These are phyloP conservation scores for Clonostachys chloroleuca DNA, from an alignment of 2,329 filamentous ascomycete species.

Conservation along the genomic window DNA sequence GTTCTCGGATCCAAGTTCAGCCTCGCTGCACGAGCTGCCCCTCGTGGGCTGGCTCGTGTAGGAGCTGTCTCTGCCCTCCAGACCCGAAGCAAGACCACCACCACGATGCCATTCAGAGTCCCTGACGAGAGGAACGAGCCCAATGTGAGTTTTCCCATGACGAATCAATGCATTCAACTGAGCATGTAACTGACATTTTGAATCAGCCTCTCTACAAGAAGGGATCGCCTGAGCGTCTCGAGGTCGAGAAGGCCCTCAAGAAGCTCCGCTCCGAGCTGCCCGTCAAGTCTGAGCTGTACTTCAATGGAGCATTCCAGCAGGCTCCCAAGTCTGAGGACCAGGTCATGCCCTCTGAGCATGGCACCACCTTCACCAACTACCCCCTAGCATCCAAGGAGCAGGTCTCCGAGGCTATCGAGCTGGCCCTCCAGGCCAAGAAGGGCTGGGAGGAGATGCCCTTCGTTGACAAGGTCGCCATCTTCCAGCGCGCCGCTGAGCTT, in stretches of 20 bases:
- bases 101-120: conserved; percentile 20
- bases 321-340: conserved; percentile 17
- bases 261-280: conserved; percentile 21
- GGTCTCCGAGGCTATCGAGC: conserved; percentile 11
- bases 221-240: conserved; percentile 18
- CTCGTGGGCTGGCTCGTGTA: too few relatives aligned
- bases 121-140: conserved; percentile 23
- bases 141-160: conserved; percentile 13
- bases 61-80: too few relatives aligned
- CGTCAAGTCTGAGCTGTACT: conserved; percentile 21
- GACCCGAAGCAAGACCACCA: conserved; percentile 5
- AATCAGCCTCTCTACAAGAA: conserved; percentile 19
- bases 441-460: conserved; percentile 24
- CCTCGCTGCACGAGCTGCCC: too few relatives aligned
- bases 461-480: conserved; percentile 26
- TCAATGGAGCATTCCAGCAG: conserved; percentile 18
- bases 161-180: not conserved
- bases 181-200: too few relatives aligned
- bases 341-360: conserved; percentile 25
- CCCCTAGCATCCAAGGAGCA: conserved; percentile 1
- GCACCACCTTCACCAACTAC: conserved; percentile 21
- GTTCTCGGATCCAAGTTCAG: too few relatives aligned
- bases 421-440: conserved; percentile 22
- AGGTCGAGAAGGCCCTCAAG: conserved; percentile 18
- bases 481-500: conserved; percentile 23